A percentile compares a stretch with the other conserved stretches of the same genome.
phyloP scores from a whole-genome alignment of 179 eudicot genomes.

The Sideroxylon spinosum region DNA sequence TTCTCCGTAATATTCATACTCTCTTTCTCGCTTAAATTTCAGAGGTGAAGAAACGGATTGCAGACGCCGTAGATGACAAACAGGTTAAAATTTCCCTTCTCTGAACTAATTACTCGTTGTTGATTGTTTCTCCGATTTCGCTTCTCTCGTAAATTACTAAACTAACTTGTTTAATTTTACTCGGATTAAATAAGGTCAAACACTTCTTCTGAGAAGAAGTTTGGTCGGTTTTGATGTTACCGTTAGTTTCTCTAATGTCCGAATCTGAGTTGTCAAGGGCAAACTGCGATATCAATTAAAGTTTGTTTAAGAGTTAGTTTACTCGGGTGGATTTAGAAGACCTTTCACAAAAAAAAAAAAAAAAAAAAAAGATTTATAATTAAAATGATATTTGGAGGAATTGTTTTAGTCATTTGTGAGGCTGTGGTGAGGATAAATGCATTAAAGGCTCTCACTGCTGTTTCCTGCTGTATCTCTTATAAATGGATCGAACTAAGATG shows the following conservation, averaged over 20 bases:
- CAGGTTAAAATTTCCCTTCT: slow-evolving; percentile 36
- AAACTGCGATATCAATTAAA: neutral
- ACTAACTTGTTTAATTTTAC: neutral
- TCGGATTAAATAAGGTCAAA: neutral
- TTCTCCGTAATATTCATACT: neutral
- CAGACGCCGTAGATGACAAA: slow-evolving; percentile 69
- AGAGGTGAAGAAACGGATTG: slow-evolving; percentile 80
- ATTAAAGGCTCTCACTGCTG: neutral
- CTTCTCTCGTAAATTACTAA: neutral
- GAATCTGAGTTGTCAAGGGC: neutral
- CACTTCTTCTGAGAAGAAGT: neutral
- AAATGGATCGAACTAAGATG: neutral
- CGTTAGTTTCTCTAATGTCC: neutral
- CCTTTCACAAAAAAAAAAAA: no score
- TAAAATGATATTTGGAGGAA: neutral
- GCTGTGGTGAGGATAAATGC: neutral
- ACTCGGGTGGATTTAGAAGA: neutral
- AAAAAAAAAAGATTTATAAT: no score
- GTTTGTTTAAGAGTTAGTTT: neutral
- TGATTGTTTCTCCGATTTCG: neutral
- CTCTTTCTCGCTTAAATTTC: neutral
- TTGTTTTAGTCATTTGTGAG: neutral
- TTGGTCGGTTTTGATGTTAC: neutral
- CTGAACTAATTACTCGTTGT: neutral
- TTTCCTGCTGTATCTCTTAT: neutral